These are phyloP conservation scores for Periconia sp. DNA, from an alignment of 2,329 filamentous ascomycete species.

Conservation along the genomic window DNA sequence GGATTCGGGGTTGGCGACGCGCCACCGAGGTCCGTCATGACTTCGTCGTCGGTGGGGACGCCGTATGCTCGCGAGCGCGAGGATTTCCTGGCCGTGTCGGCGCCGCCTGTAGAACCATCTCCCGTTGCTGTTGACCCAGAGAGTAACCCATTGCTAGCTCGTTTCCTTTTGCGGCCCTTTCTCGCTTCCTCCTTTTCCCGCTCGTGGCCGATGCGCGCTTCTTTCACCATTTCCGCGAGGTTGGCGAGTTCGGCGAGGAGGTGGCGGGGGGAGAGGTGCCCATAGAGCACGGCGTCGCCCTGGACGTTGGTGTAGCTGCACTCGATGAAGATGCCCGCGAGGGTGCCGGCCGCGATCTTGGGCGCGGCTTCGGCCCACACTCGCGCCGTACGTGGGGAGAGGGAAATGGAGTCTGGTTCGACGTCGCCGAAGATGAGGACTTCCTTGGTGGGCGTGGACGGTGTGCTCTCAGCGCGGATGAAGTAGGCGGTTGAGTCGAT, in stretches of 20 bases:
- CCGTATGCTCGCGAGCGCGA: conserved; percentile 2
- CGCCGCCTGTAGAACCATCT: conserved; percentile 5
- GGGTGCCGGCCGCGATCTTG: conserved; percentile 71
- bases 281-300: conserved; percentile 76
- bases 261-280: conserved; percentile 83
- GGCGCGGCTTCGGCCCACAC: conserved; percentile 89
- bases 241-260: conserved; percentile 75
- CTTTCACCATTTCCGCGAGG: conserved; percentile 71
- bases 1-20: conserved; percentile 9
- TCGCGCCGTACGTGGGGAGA: conserved; percentile 75
- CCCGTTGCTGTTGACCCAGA: background rate
- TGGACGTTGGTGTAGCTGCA: conserved; percentile 88
- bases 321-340: conserved; percentile 89
- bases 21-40: conserved; percentile 24
- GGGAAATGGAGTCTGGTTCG: conserved; percentile 83
- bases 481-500: conserved; percentile 94
- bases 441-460: conserved; percentile 54
- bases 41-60: conserved; percentile 28
- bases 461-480: conserved; percentile 67
- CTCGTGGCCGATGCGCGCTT: conserved; percentile 44
- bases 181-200: conserved; percentile 32
- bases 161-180: conserved; percentile 65
- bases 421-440: conserved; percentile 95
- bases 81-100: conserved; percentile 14
- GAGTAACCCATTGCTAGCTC: conserved; percentile 40